A percentile compares a stretch with the other conserved stretches of the same genome.
phyloP scores from a whole-genome alignment of 176 grass and related monocot genomes.

The Cenchrus fungigraminus region DNA sequence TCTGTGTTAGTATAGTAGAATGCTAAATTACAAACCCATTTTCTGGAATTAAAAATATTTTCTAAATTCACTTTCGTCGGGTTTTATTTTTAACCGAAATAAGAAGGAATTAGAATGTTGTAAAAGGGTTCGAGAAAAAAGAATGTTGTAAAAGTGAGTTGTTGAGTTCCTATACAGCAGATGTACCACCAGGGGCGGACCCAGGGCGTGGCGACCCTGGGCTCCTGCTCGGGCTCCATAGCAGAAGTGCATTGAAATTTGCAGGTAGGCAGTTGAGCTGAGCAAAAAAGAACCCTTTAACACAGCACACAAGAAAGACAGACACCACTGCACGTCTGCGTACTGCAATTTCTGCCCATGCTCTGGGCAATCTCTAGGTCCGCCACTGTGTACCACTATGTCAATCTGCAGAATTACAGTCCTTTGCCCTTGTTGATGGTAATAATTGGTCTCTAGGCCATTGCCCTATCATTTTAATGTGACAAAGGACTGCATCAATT shows the following conservation, averaged over 20 bases:
- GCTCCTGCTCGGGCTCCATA: too few species aligned
- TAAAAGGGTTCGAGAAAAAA: background rate
- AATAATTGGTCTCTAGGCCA: background rate
- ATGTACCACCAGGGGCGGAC: background rate
- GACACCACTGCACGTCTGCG: too few species aligned
- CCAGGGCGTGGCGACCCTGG: too few species aligned
- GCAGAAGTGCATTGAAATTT: too few species aligned
- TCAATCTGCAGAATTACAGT: background rate
- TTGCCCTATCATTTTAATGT: background rate
- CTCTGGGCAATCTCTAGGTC: too few species aligned
- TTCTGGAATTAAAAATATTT: background rate
- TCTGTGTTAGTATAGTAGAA: background rate
- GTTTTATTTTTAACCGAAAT: constrained; percentile 19
- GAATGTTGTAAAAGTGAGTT: constrained; percentile 9
- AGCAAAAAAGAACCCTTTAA: too few species aligned
- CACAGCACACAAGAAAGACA: too few species aligned
- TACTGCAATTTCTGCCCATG: too few species aligned
- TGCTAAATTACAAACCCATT: background rate
- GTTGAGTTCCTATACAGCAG: background rate
- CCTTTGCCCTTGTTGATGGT: constrained; percentile 11
- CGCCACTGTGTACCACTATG: background rate
- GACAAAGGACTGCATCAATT: background rate
- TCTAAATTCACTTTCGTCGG: background rate
- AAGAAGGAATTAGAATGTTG: background rate
- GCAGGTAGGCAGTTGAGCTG: too few species aligned